These are phyloP conservation scores for Barnettozyma salicaria DNA, from an alignment of 805 yeast species.

Conservation along the genomic window DNA sequence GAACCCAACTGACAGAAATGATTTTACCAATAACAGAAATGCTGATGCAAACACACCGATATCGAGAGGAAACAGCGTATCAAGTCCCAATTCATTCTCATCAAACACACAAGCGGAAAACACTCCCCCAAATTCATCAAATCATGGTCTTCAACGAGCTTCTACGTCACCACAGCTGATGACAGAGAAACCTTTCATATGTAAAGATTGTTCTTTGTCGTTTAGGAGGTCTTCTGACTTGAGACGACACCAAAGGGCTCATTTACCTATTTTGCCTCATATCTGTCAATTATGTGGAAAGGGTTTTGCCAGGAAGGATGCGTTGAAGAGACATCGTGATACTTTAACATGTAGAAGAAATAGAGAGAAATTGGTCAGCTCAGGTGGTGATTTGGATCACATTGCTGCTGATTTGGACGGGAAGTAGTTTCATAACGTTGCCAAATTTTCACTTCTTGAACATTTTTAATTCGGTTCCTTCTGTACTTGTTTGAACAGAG, in stretches of 20 bases:
- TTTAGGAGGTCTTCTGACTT: slow-evolving; percentile 66
- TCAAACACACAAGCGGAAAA: slow-evolving; percentile 1
- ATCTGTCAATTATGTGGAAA: slow-evolving; percentile 72
- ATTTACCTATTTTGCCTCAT: slow-evolving; percentile 64
- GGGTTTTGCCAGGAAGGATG: slow-evolving; percentile 81
- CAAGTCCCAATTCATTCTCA: slow-evolving; percentile 1
- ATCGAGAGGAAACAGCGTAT: no score
- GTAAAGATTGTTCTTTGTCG: slow-evolving; percentile 54
- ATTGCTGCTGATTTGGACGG: slow-evolving; percentile 25
- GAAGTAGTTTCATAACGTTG: no score
- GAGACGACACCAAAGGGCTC: slow-evolving; percentile 72
- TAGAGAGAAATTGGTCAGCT: slow-evolving; percentile 43
- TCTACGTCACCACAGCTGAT: slow-evolving; percentile 7
- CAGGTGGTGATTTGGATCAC: slow-evolving; percentile 33
- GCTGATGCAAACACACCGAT: no score
- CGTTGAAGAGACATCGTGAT: slow-evolving; percentile 67
- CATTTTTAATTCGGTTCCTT: neutral
- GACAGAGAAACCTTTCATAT: slow-evolving; percentile 41
- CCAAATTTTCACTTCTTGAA: slow-evolving; percentile 5
- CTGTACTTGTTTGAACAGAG: neutral
- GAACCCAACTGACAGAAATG: slow-evolving; percentile 1
- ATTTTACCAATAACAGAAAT: no score
- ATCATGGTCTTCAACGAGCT: slow-evolving; percentile 3
- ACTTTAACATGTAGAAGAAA: slow-evolving; percentile 73
- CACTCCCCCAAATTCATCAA: slow-evolving; percentile 3